phyloP scores from a whole-genome alignment of 2,329 filamentous ascomycete species.

The Fusarium torulosum region DNA sequence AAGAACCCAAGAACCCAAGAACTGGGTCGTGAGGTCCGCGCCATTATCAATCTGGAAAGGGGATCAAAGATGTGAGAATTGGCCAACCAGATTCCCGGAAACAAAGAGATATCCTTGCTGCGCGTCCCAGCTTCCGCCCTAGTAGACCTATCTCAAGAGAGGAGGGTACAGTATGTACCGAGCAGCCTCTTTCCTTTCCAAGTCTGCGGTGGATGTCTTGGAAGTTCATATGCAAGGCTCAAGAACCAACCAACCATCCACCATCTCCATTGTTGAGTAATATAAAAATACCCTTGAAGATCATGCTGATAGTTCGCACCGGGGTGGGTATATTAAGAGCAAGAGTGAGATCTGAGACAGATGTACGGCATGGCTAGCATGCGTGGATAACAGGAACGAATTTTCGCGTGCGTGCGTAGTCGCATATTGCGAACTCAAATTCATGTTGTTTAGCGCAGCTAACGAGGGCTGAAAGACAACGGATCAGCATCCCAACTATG shows the following conservation, averaged over 20 bases:
- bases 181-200: slow-evolving; percentile 30
- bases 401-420: not conserved
- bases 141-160: not conserved
- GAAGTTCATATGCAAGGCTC: slow-evolving; percentile 12
- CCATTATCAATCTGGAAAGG: slow-evolving; percentile 42
- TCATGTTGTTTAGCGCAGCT: slow-evolving; percentile 15
- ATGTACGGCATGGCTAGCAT: slow-evolving; percentile 12
- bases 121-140: slow-evolving; percentile 31
- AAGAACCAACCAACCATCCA: slow-evolving; percentile 14
- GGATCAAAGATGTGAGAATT: slow-evolving; percentile 37
- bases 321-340: slow-evolving; percentile 10
- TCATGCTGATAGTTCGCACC: slow-evolving; percentile 5
- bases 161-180: slow-evolving; percentile 13
- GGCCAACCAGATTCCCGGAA: slow-evolving; percentile 39
- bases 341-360: slow-evolving; percentile 2
- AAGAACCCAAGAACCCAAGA: slow-evolving; percentile 2
- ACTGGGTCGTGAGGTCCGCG: slow-evolving; percentile 13
- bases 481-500: slow-evolving; percentile 27
- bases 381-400: slow-evolving; percentile 11
- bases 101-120: slow-evolving; percentile 25
- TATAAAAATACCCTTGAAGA: slow-evolving; percentile 10
- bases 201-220: slow-evolving; percentile 31
- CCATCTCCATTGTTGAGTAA: slow-evolving; percentile 26
- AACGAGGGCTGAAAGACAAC: slow-evolving; percentile 19
- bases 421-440: slow-evolving; percentile 4